Evolutionary conservation across 1,284 basidiomycete genomes (phyloP).

Genomic region (Coriolopsis trogii): DNA sequence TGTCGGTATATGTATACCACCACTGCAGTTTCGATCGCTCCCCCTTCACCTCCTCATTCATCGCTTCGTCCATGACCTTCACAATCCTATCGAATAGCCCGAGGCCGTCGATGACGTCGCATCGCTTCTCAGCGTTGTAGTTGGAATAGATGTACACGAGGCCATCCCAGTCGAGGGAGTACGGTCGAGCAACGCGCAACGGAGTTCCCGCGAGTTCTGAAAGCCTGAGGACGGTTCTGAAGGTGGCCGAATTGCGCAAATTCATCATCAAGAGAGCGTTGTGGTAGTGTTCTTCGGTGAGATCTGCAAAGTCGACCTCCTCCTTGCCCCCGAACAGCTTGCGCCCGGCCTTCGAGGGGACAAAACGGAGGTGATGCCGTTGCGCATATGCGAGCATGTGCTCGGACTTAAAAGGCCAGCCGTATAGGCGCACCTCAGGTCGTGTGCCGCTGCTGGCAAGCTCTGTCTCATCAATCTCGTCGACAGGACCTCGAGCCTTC

Average conservation of each 20-base stretch:
- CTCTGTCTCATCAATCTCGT: too few species aligned
- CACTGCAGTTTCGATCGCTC: not conserved
- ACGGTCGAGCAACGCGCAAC: not conserved
- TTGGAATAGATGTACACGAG: conserved; percentile 4
- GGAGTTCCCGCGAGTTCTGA: not conserved
- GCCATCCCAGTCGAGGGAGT: conserved; percentile 1
- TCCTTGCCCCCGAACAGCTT: not conserved
- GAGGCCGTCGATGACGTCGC: not conserved
- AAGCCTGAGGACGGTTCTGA: not conserved
- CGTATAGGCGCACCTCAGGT: not conserved
- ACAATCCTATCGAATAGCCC: not conserved
- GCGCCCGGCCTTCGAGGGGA: not conserved
- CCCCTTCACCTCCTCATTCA: not conserved
- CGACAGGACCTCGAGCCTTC: too few species aligned
- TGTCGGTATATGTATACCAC: too few species aligned
- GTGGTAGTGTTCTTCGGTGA: not conserved
- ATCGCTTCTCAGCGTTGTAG: not conserved
- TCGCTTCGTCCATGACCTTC: not conserved
- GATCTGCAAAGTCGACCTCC: not conserved
- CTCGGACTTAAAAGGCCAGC: not conserved
- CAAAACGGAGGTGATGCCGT: not conserved
- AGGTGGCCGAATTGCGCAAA: too few species aligned
- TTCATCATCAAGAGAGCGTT: not conserved
- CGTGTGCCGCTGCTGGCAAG: not conserved
- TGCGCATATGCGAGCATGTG: not conserved